Percentiles rank a stretch among this genome's conserved stretches.
Evolutionary conservation across 805 yeast species (phyloP).

Genomic region (Candida chilensis): DNA sequence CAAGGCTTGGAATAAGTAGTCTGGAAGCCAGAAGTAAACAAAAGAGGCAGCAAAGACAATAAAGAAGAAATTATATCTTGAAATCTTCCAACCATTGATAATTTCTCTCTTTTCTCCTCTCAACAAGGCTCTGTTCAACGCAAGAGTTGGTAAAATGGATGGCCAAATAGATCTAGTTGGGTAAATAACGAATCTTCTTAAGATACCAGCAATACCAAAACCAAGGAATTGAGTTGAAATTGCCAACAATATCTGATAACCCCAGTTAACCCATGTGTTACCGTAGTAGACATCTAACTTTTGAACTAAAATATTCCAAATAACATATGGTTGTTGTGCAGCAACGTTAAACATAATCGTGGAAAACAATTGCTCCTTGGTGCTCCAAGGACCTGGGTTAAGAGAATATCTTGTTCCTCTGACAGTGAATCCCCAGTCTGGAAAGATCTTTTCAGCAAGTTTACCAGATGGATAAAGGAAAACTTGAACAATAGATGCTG

Average conservation of each 20-base stretch:
- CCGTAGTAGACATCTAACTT: conserved; percentile 2
- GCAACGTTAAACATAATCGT: conserved; percentile 14
- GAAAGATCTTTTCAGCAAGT: conserved; percentile 10
- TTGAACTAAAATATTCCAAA: conserved; percentile 1
- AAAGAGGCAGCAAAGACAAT: conserved; percentile 28
- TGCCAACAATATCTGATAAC: conserved; percentile 43
- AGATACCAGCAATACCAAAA: conserved; percentile 57
- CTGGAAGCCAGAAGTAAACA: conserved; percentile 54
- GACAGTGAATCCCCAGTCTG: conserved; percentile 6
- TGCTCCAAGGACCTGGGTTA: conserved; percentile 24
- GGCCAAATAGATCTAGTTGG: conserved; percentile 74
- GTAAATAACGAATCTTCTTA: conserved; percentile 48
- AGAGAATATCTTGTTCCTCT: conserved; percentile 5
- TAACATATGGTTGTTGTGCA: conserved; percentile 5
- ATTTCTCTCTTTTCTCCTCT: conserved; percentile 36
- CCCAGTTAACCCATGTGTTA: conserved; percentile 25
- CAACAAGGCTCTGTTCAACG: conserved; percentile 45
- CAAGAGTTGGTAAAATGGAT: conserved; percentile 46
- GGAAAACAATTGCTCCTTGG: conserved; percentile 24
- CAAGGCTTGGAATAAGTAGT: conserved; percentile 47
- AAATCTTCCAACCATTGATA: conserved; percentile 54
- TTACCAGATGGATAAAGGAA: conserved; percentile 17
- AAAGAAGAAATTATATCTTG: conserved; percentile 40
- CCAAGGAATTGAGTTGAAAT: conserved; percentile 58
- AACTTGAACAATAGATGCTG: conserved; percentile 14